phyloP scores from a whole-genome alignment of 2,329 filamentous ascomycete genomes.

The Talaromyces sp. region DNA sequence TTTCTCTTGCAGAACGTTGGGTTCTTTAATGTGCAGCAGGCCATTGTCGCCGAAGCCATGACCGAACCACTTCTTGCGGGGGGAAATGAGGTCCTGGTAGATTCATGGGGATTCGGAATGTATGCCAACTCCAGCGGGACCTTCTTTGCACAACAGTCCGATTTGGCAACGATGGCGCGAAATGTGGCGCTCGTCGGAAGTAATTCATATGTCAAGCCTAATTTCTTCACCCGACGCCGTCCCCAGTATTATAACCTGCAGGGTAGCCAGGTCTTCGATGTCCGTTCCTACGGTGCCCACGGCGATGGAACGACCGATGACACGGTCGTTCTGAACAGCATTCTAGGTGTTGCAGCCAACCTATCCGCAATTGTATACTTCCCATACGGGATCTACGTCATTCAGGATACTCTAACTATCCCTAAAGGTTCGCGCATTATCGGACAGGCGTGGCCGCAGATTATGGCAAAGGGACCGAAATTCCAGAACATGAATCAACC shows the following conservation, averaged over 20 bases:
- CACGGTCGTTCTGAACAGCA: constrained; percentile 18
- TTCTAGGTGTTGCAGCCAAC: constrained; percentile 18
- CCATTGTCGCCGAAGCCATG: constrained; percentile 43
- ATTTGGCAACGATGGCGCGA: no score
- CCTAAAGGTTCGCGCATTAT: constrained; percentile 55
- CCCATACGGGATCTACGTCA: constrained; percentile 67
- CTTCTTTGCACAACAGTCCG: background rate
- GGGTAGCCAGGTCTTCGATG: constrained; percentile 33
- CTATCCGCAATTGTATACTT: constrained; percentile 58
- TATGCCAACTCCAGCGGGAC: constrained; percentile 6
- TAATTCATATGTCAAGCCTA: constrained; percentile 15
- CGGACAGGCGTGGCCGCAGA: constrained; percentile 48
- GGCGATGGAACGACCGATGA: constrained; percentile 52
- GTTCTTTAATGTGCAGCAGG: constrained; percentile 47
- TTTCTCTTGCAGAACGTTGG: no score
- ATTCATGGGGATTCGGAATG: constrained; percentile 22
- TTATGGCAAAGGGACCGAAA: constrained; percentile 28
- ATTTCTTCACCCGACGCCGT: constrained; percentile 13
- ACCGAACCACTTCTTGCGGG: background rate
- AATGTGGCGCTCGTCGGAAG: background rate
- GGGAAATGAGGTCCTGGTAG: background rate
- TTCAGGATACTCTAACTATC: constrained; percentile 65
- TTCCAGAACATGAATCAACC: constrained; percentile 20
- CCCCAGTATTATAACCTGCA: constrained; percentile 15
- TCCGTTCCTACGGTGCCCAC: constrained; percentile 34